Conservation (phyloP, 441 rosid genomes). For the Erysimum pusillum region DNA sequence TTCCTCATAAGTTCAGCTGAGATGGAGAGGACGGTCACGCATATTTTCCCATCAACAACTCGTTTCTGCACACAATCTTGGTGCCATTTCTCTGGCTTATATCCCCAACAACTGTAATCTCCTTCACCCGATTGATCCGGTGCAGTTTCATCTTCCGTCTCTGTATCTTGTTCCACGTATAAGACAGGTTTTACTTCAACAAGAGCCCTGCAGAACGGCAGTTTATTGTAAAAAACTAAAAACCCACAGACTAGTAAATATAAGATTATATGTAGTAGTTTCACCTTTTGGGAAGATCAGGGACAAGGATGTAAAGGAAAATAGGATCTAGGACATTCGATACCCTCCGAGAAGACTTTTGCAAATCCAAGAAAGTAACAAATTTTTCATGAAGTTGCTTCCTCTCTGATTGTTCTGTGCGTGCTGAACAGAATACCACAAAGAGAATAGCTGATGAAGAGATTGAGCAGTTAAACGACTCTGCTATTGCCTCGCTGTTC, state of each 20-base stretch:
- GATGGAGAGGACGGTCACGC: constrained; percentile 69
- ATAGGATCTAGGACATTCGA: constrained; percentile 58
- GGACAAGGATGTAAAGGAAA: constrained; percentile 73
- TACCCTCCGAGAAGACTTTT: constrained; percentile 52
- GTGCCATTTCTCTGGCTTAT: constrained; percentile 81
- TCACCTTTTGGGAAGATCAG: constrained; percentile 93
- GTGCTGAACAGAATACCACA: constrained; percentile 77
- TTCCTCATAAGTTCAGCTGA: constrained; percentile 55
- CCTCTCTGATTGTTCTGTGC: constrained; percentile 66
- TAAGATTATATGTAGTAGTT: constrained; percentile 30
- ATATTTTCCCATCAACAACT: constrained; percentile 67
- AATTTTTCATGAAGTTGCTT: constrained; percentile 66
- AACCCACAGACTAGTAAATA: neutral
- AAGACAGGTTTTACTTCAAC: constrained; percentile 94
- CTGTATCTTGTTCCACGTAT: constrained; percentile 59
- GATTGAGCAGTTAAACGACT: constrained; percentile 74
- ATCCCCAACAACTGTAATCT: constrained; percentile 56
- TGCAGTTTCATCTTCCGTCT: constrained; percentile 43
- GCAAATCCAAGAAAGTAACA: constrained; percentile 56
- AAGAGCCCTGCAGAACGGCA: constrained; percentile 67
- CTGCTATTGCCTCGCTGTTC: constrained; percentile 95
- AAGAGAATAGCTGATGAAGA: constrained; percentile 71
- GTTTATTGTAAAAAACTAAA: neutral
- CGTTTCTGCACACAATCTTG: constrained; percentile 77
- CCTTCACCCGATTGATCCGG: constrained; percentile 41